Conservation (phyloP, 2,329 filamentous ascomycete genomes). For the Penicillium sp. region DNA sequence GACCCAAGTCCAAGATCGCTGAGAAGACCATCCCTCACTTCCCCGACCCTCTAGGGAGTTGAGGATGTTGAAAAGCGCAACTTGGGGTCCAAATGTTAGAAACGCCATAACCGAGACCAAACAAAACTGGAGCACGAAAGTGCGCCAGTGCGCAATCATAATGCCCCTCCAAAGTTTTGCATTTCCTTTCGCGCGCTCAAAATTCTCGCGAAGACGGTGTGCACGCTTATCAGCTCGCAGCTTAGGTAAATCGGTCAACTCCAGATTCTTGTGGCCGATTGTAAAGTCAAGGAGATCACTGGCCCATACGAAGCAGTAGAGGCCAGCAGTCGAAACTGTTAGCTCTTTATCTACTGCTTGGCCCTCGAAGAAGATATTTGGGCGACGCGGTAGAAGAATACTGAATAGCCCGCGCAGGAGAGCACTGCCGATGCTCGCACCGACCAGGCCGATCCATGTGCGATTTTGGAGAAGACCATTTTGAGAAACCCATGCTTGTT, state of each 20-base stretch:
- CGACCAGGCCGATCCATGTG: conserved; percentile 48
- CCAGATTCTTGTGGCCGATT: conserved; percentile 58
- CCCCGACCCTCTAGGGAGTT: conserved; percentile 60
- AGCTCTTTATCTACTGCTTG: conserved; percentile 63
- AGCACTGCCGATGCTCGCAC: conserved; percentile 48
- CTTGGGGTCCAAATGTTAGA: conserved; percentile 69
- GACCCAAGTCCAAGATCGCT: conserved; percentile 68
- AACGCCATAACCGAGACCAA: conserved; percentile 57
- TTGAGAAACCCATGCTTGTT: conserved; percentile 31
- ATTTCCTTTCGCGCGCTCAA: conserved; percentile 33
- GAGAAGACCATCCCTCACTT: conserved; percentile 45
- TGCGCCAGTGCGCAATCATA: conserved; percentile 56
- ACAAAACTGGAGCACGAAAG: conserved; percentile 60
- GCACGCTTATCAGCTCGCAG: conserved; percentile 58
- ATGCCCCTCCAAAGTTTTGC: conserved; percentile 62
- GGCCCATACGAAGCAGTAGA: conserved; percentile 68
- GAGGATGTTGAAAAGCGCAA: conserved; percentile 66
- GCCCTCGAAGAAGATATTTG: conserved; percentile 63
- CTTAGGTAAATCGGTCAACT: conserved; percentile 62
- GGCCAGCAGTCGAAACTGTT: conserved; percentile 60
- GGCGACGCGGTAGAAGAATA: conserved; percentile 64
- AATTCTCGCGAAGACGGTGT: conserved; percentile 53
- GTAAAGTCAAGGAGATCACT: conserved; percentile 56
- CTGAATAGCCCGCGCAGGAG: conserved; percentile 34
- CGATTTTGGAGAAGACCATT: conserved; percentile 1